phyloP scores from a whole-genome alignment of 2,329 filamentous ascomycete species.

The Cladorrhinum sp. region DNA sequence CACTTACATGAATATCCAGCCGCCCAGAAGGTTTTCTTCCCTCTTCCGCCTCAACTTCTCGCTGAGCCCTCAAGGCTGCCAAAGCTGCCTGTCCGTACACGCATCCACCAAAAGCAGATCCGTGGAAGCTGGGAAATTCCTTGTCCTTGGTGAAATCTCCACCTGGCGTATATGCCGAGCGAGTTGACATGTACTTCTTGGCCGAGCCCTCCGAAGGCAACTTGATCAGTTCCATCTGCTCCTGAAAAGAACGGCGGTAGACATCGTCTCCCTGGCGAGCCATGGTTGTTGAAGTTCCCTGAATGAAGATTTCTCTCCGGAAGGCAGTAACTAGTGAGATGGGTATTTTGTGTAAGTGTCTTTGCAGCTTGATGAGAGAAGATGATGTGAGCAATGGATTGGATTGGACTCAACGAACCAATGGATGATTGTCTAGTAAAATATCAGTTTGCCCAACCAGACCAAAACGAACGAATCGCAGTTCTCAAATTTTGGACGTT shows the following conservation, averaged over 20 bases:
- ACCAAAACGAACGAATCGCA: not conserved
- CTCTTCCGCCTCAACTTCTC: constrained; percentile 29
- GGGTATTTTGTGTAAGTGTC: not conserved
- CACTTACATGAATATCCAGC: constrained; percentile 42
- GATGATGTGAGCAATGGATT: not conserved
- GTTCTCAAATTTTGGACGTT: not conserved
- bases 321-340: not conserved
- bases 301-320: not conserved
- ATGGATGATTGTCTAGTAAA: not conserved
- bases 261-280: constrained; percentile 7
- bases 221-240: constrained; percentile 34
- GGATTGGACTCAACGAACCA: not conserved
- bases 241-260: constrained; percentile 35
- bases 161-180: constrained; percentile 34
- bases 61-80: constrained; percentile 37
- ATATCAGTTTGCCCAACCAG: not conserved
- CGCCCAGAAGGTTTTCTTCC: constrained; percentile 18
- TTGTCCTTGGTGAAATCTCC: constrained; percentile 28
- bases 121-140: constrained; percentile 14
- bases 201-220: constrained; percentile 27
- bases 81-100: constrained; percentile 43
- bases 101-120: constrained; percentile 42
- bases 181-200: constrained; percentile 36
- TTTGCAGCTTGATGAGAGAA: not conserved
- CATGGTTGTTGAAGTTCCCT: constrained; percentile 12